Evolutionary conservation across 1,284 basidiomycete genomes (phyloP), one percentile per base, ranked within the genome.

Genomic region (Irpex sp.): DNA sequence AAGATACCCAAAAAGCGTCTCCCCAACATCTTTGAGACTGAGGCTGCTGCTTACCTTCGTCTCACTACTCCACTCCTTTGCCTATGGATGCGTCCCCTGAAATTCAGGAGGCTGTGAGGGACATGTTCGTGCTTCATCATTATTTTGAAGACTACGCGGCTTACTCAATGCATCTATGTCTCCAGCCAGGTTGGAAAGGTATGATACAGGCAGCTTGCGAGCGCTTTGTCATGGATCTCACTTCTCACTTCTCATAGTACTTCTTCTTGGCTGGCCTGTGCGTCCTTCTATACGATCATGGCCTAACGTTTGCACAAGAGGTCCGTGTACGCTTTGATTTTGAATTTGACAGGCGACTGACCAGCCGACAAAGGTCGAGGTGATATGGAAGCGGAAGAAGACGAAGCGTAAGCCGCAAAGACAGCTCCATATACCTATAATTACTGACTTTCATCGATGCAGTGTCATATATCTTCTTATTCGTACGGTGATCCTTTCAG

Each of bases 301-400:
- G n/a, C 22, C 58, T 60, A 11, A 60, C 58, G 10, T 60, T 60
- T 27, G 10, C 58, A 11, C 58, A 60, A 60, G 58, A 60, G 58
- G 24, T 54, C 49, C n/a, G 49, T 54, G 49, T 2, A 18, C 49
- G 13, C 49, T n/a, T 54, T n/a, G 49, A 54, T 18, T 5, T 54
- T 5, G 49, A 38, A 38, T 38, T 7, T 38, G 32, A 38, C 2
- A 38, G 32, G 7, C 49, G 18, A 15, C 58, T 60, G 20, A 60
- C 58, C 6, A n/a, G 10, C 15, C 58, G 18, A 11, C 18, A 11
- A 27, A 60, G 58, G 24, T 60, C 9, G 58, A 60, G 58, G 58
- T 60, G 58, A 60, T 60, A 60, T 60, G 58, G 58, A 60, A 60
- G 22, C 58, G 58, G 24, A 60, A 60, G 22, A 60, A 60, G 58